Conservation (phyloP, 2,329 filamentous ascomycete genomes). For the Dryadomyces sulphureus region DNA sequence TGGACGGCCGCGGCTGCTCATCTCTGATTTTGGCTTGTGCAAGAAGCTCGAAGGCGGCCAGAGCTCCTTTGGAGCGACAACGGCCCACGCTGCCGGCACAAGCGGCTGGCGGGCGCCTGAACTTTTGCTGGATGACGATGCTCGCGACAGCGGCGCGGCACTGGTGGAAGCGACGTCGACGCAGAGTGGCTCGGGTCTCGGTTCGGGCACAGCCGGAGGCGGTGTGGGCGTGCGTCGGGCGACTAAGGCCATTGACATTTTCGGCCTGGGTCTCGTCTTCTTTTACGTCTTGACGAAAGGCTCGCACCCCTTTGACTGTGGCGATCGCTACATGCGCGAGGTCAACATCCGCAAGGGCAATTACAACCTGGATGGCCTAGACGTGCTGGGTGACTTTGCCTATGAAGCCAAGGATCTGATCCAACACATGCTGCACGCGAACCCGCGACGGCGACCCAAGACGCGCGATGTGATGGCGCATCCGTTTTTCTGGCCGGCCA, state of each 20-base stretch:
- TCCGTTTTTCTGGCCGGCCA: constrained; percentile 90
- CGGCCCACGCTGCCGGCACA: constrained; percentile 82
- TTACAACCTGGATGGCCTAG: constrained; percentile 55
- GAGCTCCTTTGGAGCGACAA: constrained; percentile 88
- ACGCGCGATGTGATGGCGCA: constrained; percentile 75
- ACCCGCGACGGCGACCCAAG: constrained; percentile 47
- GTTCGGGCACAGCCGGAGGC: too few relatives aligned
- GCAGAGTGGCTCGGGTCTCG: constrained; percentile 37
- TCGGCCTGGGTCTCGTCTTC: constrained; percentile 94
- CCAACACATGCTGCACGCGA: constrained; percentile 53
- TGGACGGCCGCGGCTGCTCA: constrained; percentile 66
- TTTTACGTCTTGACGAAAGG: constrained; percentile 96
- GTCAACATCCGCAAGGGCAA: constrained; percentile 92
- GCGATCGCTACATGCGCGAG: constrained; percentile 88
- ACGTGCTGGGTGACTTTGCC: constrained; percentile 66
- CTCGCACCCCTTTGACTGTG: constrained; percentile 83
- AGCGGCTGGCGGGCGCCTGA: constrained; percentile 95
- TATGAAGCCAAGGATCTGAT: constrained; percentile 83
- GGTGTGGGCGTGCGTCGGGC: constrained; percentile 51
- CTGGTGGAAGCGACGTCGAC: constrained; percentile 32
- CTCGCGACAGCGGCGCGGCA: constrained; percentile 28
- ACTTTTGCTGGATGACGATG: constrained; percentile 68
- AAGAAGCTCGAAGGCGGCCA: constrained; percentile 93
- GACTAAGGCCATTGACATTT: constrained; percentile 93
- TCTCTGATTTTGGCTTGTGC: constrained; percentile 94